Percentiles rank a stretch among this genome's conserved stretches.
Conservation (phyloP, 176 grass and related monocot species). For the Rhynchospora pubera region DNA sequence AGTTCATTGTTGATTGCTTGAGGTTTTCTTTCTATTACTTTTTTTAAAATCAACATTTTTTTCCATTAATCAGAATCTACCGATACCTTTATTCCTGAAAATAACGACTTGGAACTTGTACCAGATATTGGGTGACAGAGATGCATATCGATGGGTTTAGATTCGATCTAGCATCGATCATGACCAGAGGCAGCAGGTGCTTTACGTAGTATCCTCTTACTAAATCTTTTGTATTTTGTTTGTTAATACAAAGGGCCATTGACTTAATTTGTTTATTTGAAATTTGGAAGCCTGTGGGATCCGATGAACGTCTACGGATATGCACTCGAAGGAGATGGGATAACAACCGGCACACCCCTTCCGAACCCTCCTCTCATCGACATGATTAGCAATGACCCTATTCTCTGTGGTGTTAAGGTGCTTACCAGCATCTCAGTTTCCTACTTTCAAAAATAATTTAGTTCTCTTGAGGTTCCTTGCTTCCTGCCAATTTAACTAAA, state of each 20-base stretch:
- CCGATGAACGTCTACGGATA: slow-evolving; percentile 75
- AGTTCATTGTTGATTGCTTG: slow-evolving; percentile 95
- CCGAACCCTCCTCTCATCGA: slow-evolving; percentile 63
- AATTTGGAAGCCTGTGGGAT: slow-evolving; percentile 72
- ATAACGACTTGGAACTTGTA: not conserved
- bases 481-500: not conserved
- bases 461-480: not conserved
- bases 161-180: slow-evolving; percentile 94
- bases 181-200: slow-evolving; percentile 90
- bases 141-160: slow-evolving; percentile 99
- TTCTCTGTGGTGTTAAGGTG: slow-evolving; percentile 89
- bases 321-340: slow-evolving; percentile 51
- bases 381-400: slow-evolving; percentile 98
- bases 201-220: slow-evolving; percentile 13
- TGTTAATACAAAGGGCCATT: not conserved
- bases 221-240: not conserved
- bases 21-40: slow-evolving; percentile 42
- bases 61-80: not conserved
- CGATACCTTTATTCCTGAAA: not conserved
- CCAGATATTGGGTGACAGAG: slow-evolving; percentile 93
- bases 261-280: slow-evolving; percentile 7
- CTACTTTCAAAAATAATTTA: slow-evolving; percentile 15
- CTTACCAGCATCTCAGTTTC: not conserved
- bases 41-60: not conserved
- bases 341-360: slow-evolving; percentile 74